Evolutionary conservation across 225 moss, liverwort and hornwort species (phyloP).

Genomic region (Polytrichum commune): DNA sequence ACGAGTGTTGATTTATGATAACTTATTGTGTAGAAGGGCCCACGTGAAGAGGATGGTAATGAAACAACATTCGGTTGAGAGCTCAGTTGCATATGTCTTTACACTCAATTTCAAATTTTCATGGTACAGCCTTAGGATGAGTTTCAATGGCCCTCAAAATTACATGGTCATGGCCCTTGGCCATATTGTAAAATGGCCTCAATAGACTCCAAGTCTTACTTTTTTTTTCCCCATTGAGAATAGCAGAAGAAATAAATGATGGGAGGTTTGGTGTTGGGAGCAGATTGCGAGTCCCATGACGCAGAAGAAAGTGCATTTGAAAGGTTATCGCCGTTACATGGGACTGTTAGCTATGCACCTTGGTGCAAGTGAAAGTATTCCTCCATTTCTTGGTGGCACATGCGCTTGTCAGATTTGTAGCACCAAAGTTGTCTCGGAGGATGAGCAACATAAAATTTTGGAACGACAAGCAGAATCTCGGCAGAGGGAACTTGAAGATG

Average conservation of each 20-base stretch:
- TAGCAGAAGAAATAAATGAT: neutral
- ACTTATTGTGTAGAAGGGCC: too few species aligned
- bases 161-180: too few species aligned
- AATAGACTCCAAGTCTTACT: too few species aligned
- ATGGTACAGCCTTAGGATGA: too few species aligned
- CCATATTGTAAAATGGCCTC: too few species aligned
- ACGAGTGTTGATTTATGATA: too few species aligned
- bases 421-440: conserved; percentile 26
- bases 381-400: conserved; percentile 71
- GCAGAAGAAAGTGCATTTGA: conserved; percentile 69
- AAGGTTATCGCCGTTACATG: conserved; percentile 70
- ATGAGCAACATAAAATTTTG: conserved; percentile 30
- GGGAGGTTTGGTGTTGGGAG: conserved; percentile 4
- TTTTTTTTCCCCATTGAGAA: too few species aligned
- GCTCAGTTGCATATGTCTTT: too few species aligned
- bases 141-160: too few species aligned
- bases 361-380: conserved; percentile 62
- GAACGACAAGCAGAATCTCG: conserved; percentile 36
- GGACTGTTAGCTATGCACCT: conserved; percentile 47
- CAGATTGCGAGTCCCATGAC: conserved; percentile 72
- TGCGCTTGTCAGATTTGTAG: conserved; percentile 77
- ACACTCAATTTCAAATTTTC: too few species aligned
- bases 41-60: too few species aligned
- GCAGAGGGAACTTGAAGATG: conserved; percentile 35
- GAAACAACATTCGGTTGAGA: too few species aligned